Percentiles rank a stretch among this genome's conserved stretches.
phyloP scores from a whole-genome alignment of 1,139 yeast species.

The Sugiyamaella xylanicola region DNA sequence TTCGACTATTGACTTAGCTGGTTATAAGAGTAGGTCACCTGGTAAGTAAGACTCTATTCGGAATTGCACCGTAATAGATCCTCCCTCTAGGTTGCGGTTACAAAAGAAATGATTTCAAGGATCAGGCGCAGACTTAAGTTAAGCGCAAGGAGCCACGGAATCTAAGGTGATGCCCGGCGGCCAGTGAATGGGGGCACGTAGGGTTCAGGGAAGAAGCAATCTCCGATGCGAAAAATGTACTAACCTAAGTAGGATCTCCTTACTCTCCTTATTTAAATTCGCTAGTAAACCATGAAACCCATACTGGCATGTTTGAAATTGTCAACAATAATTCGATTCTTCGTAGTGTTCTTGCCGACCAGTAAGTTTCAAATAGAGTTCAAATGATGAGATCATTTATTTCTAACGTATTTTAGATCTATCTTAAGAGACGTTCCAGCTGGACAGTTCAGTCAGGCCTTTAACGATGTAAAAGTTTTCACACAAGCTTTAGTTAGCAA shows the following conservation, averaged over 20 bases:
- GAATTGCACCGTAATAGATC: too few species aligned
- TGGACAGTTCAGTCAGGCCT: conserved; percentile 49
- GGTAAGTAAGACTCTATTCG: too few species aligned
- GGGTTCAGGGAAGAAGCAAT: too few species aligned
- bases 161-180: too few species aligned
- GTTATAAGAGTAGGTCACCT: conserved; percentile 6
- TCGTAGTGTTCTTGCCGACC: conserved; percentile 4
- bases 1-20: conserved; percentile 4
- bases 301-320: neutral
- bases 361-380: conserved; percentile 3
- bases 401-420: conserved; percentile 13
- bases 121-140: too few species aligned
- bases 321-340: conserved; percentile 9
- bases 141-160: too few species aligned
- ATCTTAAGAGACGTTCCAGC: conserved; percentile 10
- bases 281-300: neutral
- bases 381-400: neutral
- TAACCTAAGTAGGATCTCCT: conserved; percentile 8
- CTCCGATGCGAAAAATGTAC: neutral
- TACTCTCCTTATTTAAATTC: conserved; percentile 11
- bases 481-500: conserved; percentile 22
- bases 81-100: too few species aligned
- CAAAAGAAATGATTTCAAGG: too few species aligned
- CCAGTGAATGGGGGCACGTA: too few species aligned
- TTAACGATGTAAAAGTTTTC: conserved; percentile 47